phyloP scores from a whole-genome alignment of 257 asterid species.

The Solanum infundibuliforme region DNA sequence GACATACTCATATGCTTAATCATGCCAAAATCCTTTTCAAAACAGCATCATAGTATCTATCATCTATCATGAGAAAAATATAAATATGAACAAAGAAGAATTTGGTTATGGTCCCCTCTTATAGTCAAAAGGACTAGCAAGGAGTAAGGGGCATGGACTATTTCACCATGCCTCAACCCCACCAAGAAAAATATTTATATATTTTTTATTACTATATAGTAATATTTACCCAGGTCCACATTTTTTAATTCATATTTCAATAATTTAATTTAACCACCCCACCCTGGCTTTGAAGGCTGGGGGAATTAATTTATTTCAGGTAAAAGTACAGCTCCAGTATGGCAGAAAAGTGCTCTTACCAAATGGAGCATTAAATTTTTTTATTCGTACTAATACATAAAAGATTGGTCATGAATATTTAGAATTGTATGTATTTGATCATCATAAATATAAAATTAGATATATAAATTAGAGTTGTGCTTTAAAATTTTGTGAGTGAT shows the following conservation, averaged over 20 bases:
- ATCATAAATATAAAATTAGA: not conserved
- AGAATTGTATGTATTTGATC: not conserved
- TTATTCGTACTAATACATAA: not conserved
- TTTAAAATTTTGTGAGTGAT: no score
- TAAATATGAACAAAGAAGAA: not conserved
- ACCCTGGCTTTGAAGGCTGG: not conserved
- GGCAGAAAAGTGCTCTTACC: not conserved
- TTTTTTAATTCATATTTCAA: constrained; percentile 12
- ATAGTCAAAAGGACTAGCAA: not conserved
- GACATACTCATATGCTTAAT: constrained; percentile 3
- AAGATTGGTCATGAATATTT: not conserved
- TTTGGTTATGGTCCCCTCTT: constrained; percentile 1
- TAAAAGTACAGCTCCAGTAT: not conserved
- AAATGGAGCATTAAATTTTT: not conserved
- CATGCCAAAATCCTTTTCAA: constrained; percentile 15
- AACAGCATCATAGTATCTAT: constrained; percentile 23
- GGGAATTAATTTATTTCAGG: not conserved
- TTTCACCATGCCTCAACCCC: constrained; percentile 17
- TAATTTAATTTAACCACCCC: not conserved
- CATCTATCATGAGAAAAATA: constrained; percentile 26
- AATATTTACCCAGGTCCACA: constrained; percentile 21
- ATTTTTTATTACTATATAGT: not conserved
- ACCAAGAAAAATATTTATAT: not conserved
- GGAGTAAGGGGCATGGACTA: constrained; percentile 31
- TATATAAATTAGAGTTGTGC: not conserved